These are phyloP conservation scores for Ambispora gerdemannii DNA, from an alignment of 192 early-diverging fungal genomes.

Conservation along the genomic window DNA sequence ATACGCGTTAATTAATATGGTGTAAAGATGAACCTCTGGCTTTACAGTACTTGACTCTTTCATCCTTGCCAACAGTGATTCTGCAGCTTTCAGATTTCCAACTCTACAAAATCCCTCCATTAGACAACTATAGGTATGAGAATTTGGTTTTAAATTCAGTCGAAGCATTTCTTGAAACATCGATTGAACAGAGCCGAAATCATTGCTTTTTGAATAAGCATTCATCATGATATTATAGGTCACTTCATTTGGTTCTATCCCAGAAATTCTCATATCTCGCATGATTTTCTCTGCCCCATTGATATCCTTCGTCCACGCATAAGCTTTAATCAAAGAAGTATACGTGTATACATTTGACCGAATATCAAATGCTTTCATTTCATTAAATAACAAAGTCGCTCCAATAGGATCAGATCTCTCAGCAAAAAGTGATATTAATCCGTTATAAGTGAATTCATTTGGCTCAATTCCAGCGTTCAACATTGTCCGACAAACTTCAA, in stretches of 20 bases:
- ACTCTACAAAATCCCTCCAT: slow-evolving; percentile 43
- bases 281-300: slow-evolving; percentile 77
- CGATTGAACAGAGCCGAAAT: slow-evolving; percentile 41
- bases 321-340: slow-evolving; percentile 74
- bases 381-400: slow-evolving; percentile 42
- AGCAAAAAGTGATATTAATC: slow-evolving; percentile 49
- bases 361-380: slow-evolving; percentile 43
- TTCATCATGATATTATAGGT: slow-evolving; percentile 82
- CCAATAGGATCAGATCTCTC: slow-evolving; percentile 37
- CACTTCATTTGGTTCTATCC: slow-evolving; percentile 61
- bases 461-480: slow-evolving; percentile 36
- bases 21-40: slow-evolving; percentile 44
- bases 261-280: slow-evolving; percentile 70
- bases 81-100: slow-evolving; percentile 37
- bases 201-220: slow-evolving; percentile 58
- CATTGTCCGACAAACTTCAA: slow-evolving; percentile 41
- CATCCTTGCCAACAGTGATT: slow-evolving; percentile 45
- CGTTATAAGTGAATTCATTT: slow-evolving; percentile 46
- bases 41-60: slow-evolving; percentile 36
- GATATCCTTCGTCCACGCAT: slow-evolving; percentile 65
- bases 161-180: slow-evolving; percentile 47
- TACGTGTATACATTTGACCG: slow-evolving; percentile 49
- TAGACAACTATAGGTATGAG: slow-evolving; percentile 46
- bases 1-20: slow-evolving; percentile 52
- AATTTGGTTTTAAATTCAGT: slow-evolving; percentile 38